Base-by-base conservation (phyloP, 805 yeast species). In the Teunomyces barrocoloradensis region DNA sequence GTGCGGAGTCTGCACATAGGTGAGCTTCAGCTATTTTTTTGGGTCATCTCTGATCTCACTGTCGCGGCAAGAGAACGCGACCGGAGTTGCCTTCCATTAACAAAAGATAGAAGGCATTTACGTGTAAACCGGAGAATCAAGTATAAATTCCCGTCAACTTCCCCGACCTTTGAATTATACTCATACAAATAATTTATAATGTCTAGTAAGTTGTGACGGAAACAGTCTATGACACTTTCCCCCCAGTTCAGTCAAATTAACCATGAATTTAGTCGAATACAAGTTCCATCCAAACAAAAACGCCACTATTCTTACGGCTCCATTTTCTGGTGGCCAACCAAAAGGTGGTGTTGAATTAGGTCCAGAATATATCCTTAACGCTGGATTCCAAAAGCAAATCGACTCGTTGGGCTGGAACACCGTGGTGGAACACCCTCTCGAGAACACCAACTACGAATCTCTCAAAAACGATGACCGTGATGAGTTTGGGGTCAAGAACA, bases 321-420 rank as follows among this genome's bases (percentile, higher is more conserved):
- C 98, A 44, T 94, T 92, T 68, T 81, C 90, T 32, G 98, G 97
- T 20, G 99, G 99, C 51, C 99, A 92, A 67, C 91, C 89, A 35
- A 88, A 89, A 61, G 79, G 83, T 20, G 99, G 99, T 53, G 97
- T 92, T 34, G 99, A 92, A 61, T 78, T 81, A 43, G 99, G 97
- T 30, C 98, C 99, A n/a, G 79, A 82, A 50, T 85, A 81, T 65
- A 72, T 92, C 54, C 65, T 90, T 41, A 78, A 85, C 51, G 79
- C 81, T 45, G 97, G 97, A 3, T 73, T 92, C 49, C 73, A 79
- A 51, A 54, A 73, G 21, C 86, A 87, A 58, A 62, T 92, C 46
- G 68, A 79, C 52, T 69, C 73, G 1, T 73, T 92, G 42, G 95
- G 92, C 18, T 92, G 97, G 97, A 63, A 73, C 11, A 74, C 82